Base-by-base conservation (phyloP, 2,329 filamentous ascomycete genomes). In the Alternaria triticina region DNA sequence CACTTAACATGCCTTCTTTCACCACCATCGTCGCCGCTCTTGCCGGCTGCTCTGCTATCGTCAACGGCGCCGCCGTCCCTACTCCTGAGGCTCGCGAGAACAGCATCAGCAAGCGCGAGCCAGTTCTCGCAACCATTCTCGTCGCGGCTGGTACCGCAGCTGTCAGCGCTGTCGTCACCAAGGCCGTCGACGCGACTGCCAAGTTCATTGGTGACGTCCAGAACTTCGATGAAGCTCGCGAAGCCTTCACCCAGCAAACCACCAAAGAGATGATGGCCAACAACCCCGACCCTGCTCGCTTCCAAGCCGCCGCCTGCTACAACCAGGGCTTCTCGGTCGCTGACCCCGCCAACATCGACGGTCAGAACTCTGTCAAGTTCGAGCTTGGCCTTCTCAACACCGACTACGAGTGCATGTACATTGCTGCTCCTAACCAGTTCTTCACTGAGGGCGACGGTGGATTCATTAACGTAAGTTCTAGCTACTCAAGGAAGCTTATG, bases 371-470 rank as follows among this genome's bases (percentile, higher is more conserved):
- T 47, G 60, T 57, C 27, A 54, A 62, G 43, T 59, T 62, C 20
- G 46, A 30, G 15, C 50, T 62, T 47, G 60, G 60, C 22, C 50
- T 55, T 33, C 56, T 63, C 25, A 56, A 63, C 50, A 63, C 61
- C 33, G 61, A 63, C 20, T 63, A 63, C 22, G 61, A 63, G 20
- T 63, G 61, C 56, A 59, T 63, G 44, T 63, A 59, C 20, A 54
- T 63, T 59, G 51, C 43, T 8, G 50, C 43, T 36, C 56, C 50
- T 7, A 63, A 63, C 50, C 50, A 59, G 47, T 59, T 63, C 61
- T 63, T 46, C 44, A 63, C 61, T 0, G 45, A 55, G 25, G 49
- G 56, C 2, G 61, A 63, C 25, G 56, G 56, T 55, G 61, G 61
- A 6, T 63, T 40, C 36, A 40, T 40, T 2, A 40, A 40, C 36